Base-by-base conservation (phyloP, 176 grass and related monocot species). In the Poa annua region DNA sequence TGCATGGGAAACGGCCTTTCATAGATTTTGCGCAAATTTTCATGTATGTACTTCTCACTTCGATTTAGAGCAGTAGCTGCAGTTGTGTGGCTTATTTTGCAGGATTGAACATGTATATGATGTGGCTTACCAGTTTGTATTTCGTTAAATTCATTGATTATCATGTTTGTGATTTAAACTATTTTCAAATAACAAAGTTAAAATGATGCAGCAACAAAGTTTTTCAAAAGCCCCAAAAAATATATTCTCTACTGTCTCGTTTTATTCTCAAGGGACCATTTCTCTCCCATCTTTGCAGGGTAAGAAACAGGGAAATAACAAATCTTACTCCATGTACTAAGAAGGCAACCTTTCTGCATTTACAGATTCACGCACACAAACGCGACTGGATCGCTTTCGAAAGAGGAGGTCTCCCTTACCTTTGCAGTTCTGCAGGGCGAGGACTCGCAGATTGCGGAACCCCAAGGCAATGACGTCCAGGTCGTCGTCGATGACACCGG, bases 381-480 rank as follows among this genome's bases (percentile, higher is more conserved):
- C 36, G 54, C 20, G 20, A 12, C 20, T 26, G 48, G 70, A 47
- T 67, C n/a, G 32, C 7, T 15, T 49, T 8, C 12, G 55, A 61
- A 81, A 81, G 56, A 54, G n/a, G 78, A 82, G 8, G 24, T 78
- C 50, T 15, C 44, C 3, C 35, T 36, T 62, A 91, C 94, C 88
- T 96, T 89, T 93, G 87, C 91, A 96, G 77, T 96, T 89, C 38
- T 82, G 80, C 36, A 96, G 73, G 12, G 76, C 65, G 47, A 96
- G 91, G 44, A 89, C 53, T 4, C 84, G 85, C 74, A 97, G 68
- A 44, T 77, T 85, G 48, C 62, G 81, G 75, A 92, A 84, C 4
- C 74, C 61, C 12, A 25, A 15, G 35, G 78, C 76, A 50, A 94
- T 85, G 63, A 87, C 86, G 75, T 55, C 74, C 2, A 96, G 84